A percentile compares a stretch with the other conserved stretches of the same genome.
Conservation (phyloP, 2,329 filamentous ascomycete species). For the Aureobasidium sp. region DNA sequence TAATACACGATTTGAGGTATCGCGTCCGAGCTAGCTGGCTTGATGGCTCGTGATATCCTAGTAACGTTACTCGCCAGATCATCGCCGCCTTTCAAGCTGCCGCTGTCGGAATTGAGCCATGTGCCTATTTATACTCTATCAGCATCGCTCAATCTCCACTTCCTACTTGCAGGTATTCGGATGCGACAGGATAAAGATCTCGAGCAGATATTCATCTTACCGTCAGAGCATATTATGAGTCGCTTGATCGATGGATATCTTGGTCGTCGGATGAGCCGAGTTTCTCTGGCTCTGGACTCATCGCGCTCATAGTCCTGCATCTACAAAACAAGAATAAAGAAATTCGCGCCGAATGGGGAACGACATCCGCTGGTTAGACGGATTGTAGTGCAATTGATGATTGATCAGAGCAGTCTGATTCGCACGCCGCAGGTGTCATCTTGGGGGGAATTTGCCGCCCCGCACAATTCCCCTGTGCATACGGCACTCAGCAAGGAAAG, state of each 20-base stretch:
- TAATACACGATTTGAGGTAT: constrained; percentile 44
- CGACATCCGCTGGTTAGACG: neutral
- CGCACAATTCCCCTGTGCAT: neutral
- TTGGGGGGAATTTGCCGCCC: neutral
- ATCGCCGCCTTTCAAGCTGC: constrained; percentile 34
- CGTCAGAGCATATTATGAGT: constrained; percentile 35
- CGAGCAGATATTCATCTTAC: constrained; percentile 19
- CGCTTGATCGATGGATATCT: constrained; percentile 12
- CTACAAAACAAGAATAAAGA: neutral
- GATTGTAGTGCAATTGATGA: neutral
- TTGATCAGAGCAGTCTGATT: neutral
- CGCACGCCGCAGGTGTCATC: neutral
- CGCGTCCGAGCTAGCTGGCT: constrained; percentile 37
- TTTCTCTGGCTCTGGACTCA: constrained; percentile 1
- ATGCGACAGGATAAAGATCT: neutral
- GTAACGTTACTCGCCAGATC: constrained; percentile 42
- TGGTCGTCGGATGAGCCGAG: constrained; percentile 4
- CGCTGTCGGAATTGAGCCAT: constrained; percentile 42
- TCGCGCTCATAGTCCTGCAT: constrained; percentile 6
- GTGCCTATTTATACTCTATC: constrained; percentile 23
- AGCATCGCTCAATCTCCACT: neutral
- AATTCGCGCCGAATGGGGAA: too few species aligned
- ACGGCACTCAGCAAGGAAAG: neutral
- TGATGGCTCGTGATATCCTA: constrained; percentile 41
- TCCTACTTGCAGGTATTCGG: too few species aligned